These are phyloP conservation scores for Astrocystis sublimbata DNA, from an alignment of 495 filamentous ascomycete species.

Conservation along the genomic window DNA sequence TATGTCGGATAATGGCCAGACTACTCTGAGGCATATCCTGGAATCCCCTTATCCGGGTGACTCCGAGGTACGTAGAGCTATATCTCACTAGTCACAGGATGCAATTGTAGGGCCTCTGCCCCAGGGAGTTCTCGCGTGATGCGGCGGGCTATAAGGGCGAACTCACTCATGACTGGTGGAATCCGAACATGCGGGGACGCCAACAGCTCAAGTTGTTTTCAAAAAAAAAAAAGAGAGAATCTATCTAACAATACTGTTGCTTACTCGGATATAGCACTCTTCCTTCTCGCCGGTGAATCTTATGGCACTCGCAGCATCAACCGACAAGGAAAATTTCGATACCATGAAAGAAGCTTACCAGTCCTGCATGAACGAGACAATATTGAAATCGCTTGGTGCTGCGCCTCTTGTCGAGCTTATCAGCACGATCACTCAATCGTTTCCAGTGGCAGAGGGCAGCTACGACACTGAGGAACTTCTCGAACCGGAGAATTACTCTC, in stretches of 20 bases:
- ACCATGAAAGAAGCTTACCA: conserved; percentile 64
- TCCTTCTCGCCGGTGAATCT: conserved; percentile 46
- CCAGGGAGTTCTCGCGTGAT: not conserved
- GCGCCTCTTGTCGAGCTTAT: conserved; percentile 55
- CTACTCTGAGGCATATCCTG: conserved; percentile 62
- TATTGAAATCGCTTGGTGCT: conserved; percentile 54
- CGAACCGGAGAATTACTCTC: conserved; percentile 36
- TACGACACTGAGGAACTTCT: conserved; percentile 24
- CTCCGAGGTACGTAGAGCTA: conserved; percentile 32
- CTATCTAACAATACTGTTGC: not conserved
- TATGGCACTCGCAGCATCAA: conserved; percentile 28
- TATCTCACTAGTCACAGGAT: not conserved
- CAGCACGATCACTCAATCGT: conserved; percentile 45
- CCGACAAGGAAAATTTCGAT: conserved; percentile 64
- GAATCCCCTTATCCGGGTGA: conserved; percentile 56
- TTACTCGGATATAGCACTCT: conserved; percentile 40
- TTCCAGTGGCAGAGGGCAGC: conserved; percentile 39
- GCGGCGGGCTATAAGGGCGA: not conserved
- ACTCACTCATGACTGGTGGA: no score
- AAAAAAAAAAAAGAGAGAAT: not conserved
- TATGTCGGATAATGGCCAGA: conserved; percentile 60
- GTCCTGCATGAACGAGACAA: conserved; percentile 63
- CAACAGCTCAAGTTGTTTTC: no score
- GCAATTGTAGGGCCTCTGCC: not conserved
- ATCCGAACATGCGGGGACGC: no score